Conservation (phyloP, 2,329 filamentous ascomycete species). For the Claviceps sp. region DNA sequence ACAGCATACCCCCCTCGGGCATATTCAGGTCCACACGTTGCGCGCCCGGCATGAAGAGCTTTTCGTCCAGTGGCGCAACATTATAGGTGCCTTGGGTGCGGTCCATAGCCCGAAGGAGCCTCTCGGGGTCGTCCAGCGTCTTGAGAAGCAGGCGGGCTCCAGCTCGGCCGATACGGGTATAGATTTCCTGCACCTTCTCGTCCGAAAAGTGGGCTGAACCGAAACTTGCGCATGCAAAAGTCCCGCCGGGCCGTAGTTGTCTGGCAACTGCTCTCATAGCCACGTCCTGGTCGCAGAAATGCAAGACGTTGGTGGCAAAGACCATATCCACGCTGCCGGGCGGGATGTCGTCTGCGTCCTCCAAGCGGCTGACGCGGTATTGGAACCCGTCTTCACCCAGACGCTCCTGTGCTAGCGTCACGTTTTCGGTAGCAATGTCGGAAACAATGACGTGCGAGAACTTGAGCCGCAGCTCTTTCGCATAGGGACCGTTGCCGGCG, state of each 20-base stretch:
- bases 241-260: constrained; percentile 9
- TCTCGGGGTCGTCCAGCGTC: neutral
- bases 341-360: constrained; percentile 9
- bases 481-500: constrained; percentile 12
- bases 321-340: constrained; percentile 8
- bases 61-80: neutral
- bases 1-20: neutral
- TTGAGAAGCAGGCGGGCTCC: neutral
- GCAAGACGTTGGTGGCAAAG: constrained; percentile 8
- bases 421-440: constrained; percentile 10
- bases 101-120: neutral
- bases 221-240: constrained; percentile 6
- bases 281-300: constrained; percentile 8
- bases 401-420: constrained; percentile 8
- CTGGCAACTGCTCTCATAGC: constrained; percentile 8
- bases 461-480: constrained; percentile 6
- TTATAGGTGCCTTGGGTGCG: neutral
- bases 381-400: constrained; percentile 7
- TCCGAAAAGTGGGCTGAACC: neutral
- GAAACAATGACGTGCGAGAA: constrained; percentile 14
- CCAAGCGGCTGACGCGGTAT: constrained; percentile 8
- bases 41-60: neutral
- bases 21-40: neutral
- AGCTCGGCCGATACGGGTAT: neutral
- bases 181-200: constrained; percentile 1